Base-by-base conservation (phyloP, 2,329 filamentous ascomycete genomes). In the Berkeleyomyces basicola region DNA sequence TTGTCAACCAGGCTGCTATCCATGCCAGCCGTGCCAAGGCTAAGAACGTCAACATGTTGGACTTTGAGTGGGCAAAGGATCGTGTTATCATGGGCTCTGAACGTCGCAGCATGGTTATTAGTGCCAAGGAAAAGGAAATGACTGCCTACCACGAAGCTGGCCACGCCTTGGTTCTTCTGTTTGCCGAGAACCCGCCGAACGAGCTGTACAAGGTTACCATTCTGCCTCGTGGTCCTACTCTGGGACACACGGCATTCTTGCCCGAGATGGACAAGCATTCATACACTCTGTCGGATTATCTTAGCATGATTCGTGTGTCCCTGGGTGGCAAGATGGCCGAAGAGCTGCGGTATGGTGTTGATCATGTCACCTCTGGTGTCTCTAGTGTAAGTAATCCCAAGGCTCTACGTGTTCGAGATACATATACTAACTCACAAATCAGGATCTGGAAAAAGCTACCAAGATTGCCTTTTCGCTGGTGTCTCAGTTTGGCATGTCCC, bases 11-110 rank as follows among this genome's bases (percentile, higher is more conserved):
- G 71, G 93, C 93, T 40, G 93, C 93, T 31, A 86, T 99, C 51
- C 89, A 87, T 70, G 93, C 93, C n/a, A 95, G 90, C 70, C 90
- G 93, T 72, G 81, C 88, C 67, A 93, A 91, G 74, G 82, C 87
- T 46, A 78, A 78, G 64, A 81, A 85, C 55, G 88, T 99, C 61
- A 81, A 82, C 10, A 86, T 90, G 73, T 74, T 80, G 42, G 90
- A 97, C 70, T 85, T 97, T 67, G 91, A 96, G 68, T 99, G 92
- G 91, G 93, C 93, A 63, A 97, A 95, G 75, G 93, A 99, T 77
- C 93, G 93, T 75, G 88, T 99, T 61, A 86, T 96, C 72, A 96
- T 99, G 90, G 93, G 93, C 44, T 88, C 92, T 2, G 93, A 99
- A 76, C 84, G 86, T 71, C 88, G 85, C 72, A 95, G 86, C 68